Percentiles rank a stretch among this genome's conserved stretches.
Conservation (phyloP, 2,329 filamentous ascomycete species). For the Aspergillus aculeatinus region DNA sequence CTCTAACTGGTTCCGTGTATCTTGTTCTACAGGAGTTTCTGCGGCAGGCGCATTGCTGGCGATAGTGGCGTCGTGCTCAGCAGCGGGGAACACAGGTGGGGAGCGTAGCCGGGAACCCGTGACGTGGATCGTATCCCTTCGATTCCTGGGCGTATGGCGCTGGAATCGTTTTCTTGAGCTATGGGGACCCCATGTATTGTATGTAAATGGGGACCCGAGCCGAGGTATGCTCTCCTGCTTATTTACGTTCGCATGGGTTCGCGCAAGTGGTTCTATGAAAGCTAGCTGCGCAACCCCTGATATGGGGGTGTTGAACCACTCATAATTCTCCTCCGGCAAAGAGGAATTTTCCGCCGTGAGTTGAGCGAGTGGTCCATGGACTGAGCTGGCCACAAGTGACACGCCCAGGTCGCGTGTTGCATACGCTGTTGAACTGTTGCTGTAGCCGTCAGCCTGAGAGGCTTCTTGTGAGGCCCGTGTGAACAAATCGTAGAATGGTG, state of each 20-base stretch:
- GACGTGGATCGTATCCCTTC: conserved; percentile 47
- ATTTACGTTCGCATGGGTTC: conserved; percentile 17
- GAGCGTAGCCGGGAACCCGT: conserved; percentile 48
- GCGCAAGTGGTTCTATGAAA: conserved; percentile 11
- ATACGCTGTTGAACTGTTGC: conserved; percentile 34
- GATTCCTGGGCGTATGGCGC: conserved; percentile 32
- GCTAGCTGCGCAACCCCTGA: conserved; percentile 13
- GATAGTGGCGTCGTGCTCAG: conserved; percentile 39
- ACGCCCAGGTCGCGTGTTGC: conserved; percentile 47
- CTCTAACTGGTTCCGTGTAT: conserved; percentile 56
- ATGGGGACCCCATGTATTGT: conserved; percentile 51
- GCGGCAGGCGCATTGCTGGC: conserved; percentile 42
- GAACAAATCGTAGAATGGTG: conserved; percentile 51
- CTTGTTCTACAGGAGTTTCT: conserved; percentile 54
- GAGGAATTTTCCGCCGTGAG: conserved; percentile 32
- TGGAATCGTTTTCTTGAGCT: conserved; percentile 33
- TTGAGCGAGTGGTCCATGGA: conserved; percentile 38
- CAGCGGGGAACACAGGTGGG: conserved; percentile 54
- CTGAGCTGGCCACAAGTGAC: conserved; percentile 44
- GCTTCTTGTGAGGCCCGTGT: conserved; percentile 30
- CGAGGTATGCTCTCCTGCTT: conserved; percentile 37
- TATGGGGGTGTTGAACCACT: conserved; percentile 41
- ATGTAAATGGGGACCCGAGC: conserved; percentile 51
- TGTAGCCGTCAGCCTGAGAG: conserved; percentile 23
- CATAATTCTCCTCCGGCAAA: conserved; percentile 23